Evolutionary conservation across 2,329 filamentous ascomycete genomes (phyloP), one percentile per base, ranked within the genome.

Genomic region (Fusarium sublunatum): DNA sequence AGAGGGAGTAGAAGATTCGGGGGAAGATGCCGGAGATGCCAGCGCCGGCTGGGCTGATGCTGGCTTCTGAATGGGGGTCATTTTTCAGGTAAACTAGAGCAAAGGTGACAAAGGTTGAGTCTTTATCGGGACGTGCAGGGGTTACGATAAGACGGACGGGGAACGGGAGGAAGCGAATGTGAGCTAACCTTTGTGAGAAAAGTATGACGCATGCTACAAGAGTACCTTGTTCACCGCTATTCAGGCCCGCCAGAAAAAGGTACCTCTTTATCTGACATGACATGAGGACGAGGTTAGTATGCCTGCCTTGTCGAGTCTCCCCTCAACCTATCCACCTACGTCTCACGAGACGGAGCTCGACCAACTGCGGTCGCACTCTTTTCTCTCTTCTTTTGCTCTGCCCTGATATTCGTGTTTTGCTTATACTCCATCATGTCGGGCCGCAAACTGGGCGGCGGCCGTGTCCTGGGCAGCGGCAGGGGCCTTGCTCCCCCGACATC

Each of bases 391-490:
- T 32, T 41, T 38, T 51, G 31, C 31, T 12, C 47, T 43, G 29
- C 12, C 19, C 19, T 19, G 19, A 19, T 15, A 13, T 28, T 32
- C 36, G 47, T 28, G 28, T n/a, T 26, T 38, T 28, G 28, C 15
- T 26, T 38, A 46, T 34, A 34, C 46, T 53, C 48, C 63, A 61
- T 71, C 76, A 96, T 96, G 92, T 90, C 92, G 71, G 85, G 86
- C 77, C 88, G 91, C 82, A 93, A 91, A 82, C 86, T 97, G 76
- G 94, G 94, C 78, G 93, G 94, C 79, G 94, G 94, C 76, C 88
- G 94, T 80, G 89, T 97, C 73, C 82, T 97, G 71, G 94, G 94
- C 72, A 96, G 86, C 79, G 92, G 92, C 72, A 92, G 90, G 77
- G 88, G 90, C 72, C 86, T 97, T 71, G 90, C 89, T 69, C 90